These are phyloP conservation scores for Speleostelium caveatum DNA, from an alignment of 78 protist species.

Conservation along the genomic window DNA sequence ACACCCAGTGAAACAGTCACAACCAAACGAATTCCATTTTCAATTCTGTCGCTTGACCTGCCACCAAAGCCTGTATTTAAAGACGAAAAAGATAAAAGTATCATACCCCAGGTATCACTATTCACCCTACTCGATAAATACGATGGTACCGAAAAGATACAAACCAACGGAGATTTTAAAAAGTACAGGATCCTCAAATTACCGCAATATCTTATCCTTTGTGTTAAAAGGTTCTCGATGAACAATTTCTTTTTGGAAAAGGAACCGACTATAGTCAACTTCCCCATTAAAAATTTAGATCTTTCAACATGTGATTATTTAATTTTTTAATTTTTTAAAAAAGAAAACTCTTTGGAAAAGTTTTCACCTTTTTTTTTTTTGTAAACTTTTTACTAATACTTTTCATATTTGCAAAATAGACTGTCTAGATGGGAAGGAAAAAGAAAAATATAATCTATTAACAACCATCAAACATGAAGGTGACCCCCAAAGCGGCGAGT, in stretches of 20 bases:
- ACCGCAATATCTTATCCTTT: conserved; percentile 93
- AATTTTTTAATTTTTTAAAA: not conserved
- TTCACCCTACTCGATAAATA: conserved; percentile 85
- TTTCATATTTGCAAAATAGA: not conserved
- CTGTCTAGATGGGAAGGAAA: not conserved
- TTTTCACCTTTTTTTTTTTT: not conserved
- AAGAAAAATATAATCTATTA: conserved; percentile 60
- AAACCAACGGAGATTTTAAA: conserved; percentile 70
- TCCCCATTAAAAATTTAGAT: conserved; percentile 94
- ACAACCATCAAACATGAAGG: conserved; percentile 83
- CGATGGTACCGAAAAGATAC: conserved; percentile 66
- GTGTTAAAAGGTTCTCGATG: conserved; percentile 92
- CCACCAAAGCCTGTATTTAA: conserved; percentile 95
- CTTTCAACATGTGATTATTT: conserved; percentile 82
- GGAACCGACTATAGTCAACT: conserved; percentile 96
- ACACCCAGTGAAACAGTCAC: not conserved
- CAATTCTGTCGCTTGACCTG: conserved; percentile 90
- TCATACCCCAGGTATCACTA: conserved; percentile 83
- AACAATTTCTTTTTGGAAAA: conserved; percentile 92
- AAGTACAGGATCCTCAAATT: conserved; percentile 60
- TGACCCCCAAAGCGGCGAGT: conserved; percentile 56
- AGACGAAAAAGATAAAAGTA: conserved; percentile 77
- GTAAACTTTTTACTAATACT: not conserved
- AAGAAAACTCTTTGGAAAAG: not conserved
- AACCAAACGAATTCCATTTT: conserved; percentile 26